phyloP scores from a whole-genome alignment of 164 flowering plant species.

The Kingdonia uniflora region DNA sequence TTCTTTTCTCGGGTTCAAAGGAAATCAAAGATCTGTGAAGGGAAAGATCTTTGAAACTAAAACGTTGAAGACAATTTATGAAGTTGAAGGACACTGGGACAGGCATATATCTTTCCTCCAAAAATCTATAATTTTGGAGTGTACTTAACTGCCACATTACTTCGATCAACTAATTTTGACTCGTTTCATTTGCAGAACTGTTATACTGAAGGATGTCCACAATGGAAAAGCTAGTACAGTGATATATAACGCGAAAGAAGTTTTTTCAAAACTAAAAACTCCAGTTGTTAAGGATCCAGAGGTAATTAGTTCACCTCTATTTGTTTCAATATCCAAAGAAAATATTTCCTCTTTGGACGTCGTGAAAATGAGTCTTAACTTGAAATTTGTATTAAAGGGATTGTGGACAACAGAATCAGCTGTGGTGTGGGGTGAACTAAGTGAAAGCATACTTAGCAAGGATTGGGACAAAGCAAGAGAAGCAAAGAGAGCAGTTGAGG shows the following conservation, averaged over 20 bases:
- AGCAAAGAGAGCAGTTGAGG: conserved; percentile 54
- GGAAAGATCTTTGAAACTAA: conserved; percentile 56
- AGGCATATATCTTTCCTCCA: conserved; percentile 28
- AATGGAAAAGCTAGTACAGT: conserved; percentile 25
- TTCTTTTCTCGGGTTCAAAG: conserved; percentile 35
- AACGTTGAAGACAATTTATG: conserved; percentile 37
- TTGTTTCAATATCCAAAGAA: not conserved
- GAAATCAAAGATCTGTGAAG: conserved; percentile 33
- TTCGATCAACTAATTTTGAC: not conserved
- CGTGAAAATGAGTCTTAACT: not conserved
- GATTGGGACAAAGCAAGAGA: conserved; percentile 70
- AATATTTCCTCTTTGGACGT: not conserved
- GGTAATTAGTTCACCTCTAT: conserved; percentile 21
- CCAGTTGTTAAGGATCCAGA: conserved; percentile 45
- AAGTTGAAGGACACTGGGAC: conserved; percentile 78
- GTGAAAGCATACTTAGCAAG: conserved; percentile 35
- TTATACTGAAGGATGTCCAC: conserved; percentile 32
- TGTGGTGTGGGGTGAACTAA: conserved; percentile 63
- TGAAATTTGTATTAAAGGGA: conserved; percentile 20
- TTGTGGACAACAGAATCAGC: conserved; percentile 57
- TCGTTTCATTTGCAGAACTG: conserved; percentile 31
- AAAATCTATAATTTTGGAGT: not conserved
- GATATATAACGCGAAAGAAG: conserved; percentile 55
- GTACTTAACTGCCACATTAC: not conserved
- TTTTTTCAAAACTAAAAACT: conserved; percentile 38